phyloP scores from a whole-genome alignment of 208 protist species.

The Trichomonas gallinae region DNA sequence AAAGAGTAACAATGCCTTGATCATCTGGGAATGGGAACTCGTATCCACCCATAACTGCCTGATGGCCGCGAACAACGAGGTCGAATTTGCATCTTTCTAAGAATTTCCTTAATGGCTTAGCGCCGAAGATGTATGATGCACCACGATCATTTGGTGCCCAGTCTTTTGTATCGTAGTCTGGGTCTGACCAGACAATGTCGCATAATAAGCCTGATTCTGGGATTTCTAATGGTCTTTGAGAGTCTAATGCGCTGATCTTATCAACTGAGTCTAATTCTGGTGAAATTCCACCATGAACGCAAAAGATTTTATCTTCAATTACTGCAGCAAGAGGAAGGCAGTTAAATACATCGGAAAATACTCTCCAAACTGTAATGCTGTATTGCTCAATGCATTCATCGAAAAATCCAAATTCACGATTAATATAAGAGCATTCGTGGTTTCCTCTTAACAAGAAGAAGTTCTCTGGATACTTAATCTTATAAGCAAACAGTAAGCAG shows the following conservation, averaged over 20 bases:
- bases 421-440: not conserved
- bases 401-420: not conserved
- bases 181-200: constrained; percentile 97
- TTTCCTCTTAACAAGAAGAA: not conserved
- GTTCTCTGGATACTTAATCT: not conserved
- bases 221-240: not conserved
- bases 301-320: not conserved
- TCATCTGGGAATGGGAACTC: constrained; percentile 90
- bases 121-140: constrained; percentile 92
- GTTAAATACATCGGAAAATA: not conserved
- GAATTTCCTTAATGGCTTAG: constrained; percentile 88
- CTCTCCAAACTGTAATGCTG: not conserved
- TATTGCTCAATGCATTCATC: not conserved
- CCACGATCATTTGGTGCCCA: constrained; percentile 92
- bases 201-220: constrained; percentile 76
- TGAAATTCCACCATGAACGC: not conserved
- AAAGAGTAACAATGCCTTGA: constrained; percentile 93
- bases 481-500: not conserved
- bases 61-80: constrained; percentile 93
- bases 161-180: constrained; percentile 66
- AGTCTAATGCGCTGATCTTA: not conserved
- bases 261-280: not conserved
- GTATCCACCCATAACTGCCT: constrained; percentile 66
- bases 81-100: constrained; percentile 94
- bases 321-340: not conserved